Evolutionary conservation across 495 filamentous ascomycete species (phyloP), one percentile per base, ranked within the genome.

Genomic region (Sphaerosporella brunnea): DNA sequence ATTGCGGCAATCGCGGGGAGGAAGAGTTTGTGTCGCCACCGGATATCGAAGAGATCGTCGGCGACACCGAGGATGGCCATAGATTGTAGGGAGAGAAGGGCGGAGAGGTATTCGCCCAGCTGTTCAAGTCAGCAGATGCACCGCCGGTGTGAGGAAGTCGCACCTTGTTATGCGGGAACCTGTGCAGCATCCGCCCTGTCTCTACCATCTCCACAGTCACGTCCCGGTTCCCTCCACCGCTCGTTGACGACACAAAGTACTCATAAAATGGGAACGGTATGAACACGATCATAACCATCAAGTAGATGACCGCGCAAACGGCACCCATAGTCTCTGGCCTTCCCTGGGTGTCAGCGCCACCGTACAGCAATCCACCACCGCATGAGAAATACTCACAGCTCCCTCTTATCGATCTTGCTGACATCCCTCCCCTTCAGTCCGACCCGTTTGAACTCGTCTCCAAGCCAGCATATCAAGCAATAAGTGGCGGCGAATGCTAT

Each of bases 321-420:
- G 79, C 84, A n/a, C 90, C 90, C 92, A 99, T 96, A 23, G 84
- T 85, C 65, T 99, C 90, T 11, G 90, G 90, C 53, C 80, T 84
- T 54, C 37, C 26, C 30, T 20, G 26, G 23, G 39, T 39, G 47
- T 64, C 43, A 64, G 59, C 50, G 49, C 54, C 16, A 45, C 44
- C 10, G 39, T 24, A 26, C 28, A 50, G n/a, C 23, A 15, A 32
- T 21, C 46, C 47, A 9, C 11, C 3, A 49, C 43, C 23, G 21
- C 28, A 43, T n/a, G 16, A 32, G 13, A 39, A 43, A 32, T 45
- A 64, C 73, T 52, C 68, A 82, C 80, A 95, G 79, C 60, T 84
- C 78, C 48, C 77, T 74, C 47, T 65, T 74, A 44, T 70, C 60
- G 44, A 73, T 65, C 66, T 96, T 99, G 48, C 77, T 77, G 77